A percentile compares a stretch with the other conserved stretches of the same genome.
These are phyloP conservation scores for Phytopythium litorale DNA, from an alignment of 352 stramenopile genomes.

Conservation along the genomic window DNA sequence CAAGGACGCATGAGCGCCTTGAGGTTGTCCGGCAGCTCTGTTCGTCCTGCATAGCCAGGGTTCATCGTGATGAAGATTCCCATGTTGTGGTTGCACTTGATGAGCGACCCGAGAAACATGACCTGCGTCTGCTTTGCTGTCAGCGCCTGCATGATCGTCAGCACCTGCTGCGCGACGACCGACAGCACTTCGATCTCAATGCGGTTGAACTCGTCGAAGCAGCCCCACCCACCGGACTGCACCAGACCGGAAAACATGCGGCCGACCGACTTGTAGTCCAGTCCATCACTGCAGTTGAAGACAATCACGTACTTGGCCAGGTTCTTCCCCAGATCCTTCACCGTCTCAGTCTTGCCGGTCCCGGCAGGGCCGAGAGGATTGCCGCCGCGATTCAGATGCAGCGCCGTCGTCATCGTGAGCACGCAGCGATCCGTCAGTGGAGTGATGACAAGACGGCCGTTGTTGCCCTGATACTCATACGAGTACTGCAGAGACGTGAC, in stretches of 20 bases:
- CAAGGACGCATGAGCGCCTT: constrained; percentile 85
- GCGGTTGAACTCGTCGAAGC: constrained; percentile 96
- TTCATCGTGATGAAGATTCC: constrained; percentile 95
- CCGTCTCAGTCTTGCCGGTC: constrained; percentile 93
- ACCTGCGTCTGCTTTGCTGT: constrained; percentile 67
- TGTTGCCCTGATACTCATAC: constrained; percentile 87
- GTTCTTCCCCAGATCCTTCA: constrained; percentile 94
- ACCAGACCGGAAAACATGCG: constrained; percentile 93
- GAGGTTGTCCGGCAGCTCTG: constrained; percentile 86
- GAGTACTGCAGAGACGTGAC: constrained; percentile 84
- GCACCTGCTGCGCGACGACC: constrained; percentile 90
- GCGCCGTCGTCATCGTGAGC: constrained; percentile 91
- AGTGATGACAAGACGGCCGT: constrained; percentile 90
- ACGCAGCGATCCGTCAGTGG: constrained; percentile 92
- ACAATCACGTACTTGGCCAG: constrained; percentile 94
- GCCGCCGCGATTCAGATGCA: constrained; percentile 90
- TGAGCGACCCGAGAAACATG: constrained; percentile 83
- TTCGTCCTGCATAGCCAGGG: constrained; percentile 88
- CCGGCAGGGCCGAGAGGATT: constrained; percentile 90
- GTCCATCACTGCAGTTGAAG: constrained; percentile 93
- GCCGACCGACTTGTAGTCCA: constrained; percentile 94
- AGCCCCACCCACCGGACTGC: constrained; percentile 91
- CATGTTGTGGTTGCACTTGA: constrained; percentile 87
- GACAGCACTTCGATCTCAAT: constrained; percentile 95
- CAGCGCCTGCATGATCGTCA: constrained; percentile 89